Evolutionary conservation across 2,329 filamentous ascomycete genomes (phyloP).

Genomic region (Ophiobolus disseminans): DNA sequence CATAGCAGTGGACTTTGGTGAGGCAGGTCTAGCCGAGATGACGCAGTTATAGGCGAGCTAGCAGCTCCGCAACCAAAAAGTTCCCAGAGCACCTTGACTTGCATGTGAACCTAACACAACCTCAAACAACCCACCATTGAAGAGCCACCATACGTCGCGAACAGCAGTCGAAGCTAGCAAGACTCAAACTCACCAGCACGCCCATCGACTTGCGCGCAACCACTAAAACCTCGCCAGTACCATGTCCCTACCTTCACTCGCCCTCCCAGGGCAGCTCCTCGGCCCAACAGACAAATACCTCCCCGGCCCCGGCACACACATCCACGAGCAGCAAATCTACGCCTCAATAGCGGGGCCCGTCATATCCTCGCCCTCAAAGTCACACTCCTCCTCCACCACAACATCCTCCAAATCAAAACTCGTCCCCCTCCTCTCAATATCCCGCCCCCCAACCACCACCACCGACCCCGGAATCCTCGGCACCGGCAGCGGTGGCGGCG

Average conservation of each 20-base stretch:
- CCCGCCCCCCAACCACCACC: constrained; percentile 26
- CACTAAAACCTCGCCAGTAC: too few species aligned
- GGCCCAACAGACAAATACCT: constrained; percentile 71
- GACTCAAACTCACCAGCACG: neutral
- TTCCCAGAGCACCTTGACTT: constrained; percentile 11
- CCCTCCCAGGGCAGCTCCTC: constrained; percentile 82
- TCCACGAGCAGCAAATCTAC: constrained; percentile 76
- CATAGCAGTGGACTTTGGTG: neutral
- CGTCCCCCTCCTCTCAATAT: constrained; percentile 50
- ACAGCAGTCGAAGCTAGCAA: neutral
- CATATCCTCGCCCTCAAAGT: constrained; percentile 48
- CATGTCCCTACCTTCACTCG: constrained; percentile 57
- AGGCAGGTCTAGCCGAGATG: constrained; percentile 30
- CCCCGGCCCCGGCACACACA: constrained; percentile 83
- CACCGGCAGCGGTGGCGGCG: constrained; percentile 52
- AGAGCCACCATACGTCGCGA: neutral
- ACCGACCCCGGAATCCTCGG: constrained; percentile 27
- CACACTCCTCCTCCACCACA: constrained; percentile 62
- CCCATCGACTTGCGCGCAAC: neutral
- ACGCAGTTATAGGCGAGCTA: constrained; percentile 31
- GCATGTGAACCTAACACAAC: constrained; percentile 2
- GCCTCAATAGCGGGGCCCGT: constrained; percentile 83
- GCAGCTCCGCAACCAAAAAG: constrained; percentile 31
- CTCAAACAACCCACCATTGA: neutral
- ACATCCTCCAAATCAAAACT: constrained; percentile 62